Evolutionary conservation across 2,329 filamentous ascomycete genomes (phyloP), one percentile per base, ranked within the genome.

Genomic region (Venturia nashicola): DNA sequence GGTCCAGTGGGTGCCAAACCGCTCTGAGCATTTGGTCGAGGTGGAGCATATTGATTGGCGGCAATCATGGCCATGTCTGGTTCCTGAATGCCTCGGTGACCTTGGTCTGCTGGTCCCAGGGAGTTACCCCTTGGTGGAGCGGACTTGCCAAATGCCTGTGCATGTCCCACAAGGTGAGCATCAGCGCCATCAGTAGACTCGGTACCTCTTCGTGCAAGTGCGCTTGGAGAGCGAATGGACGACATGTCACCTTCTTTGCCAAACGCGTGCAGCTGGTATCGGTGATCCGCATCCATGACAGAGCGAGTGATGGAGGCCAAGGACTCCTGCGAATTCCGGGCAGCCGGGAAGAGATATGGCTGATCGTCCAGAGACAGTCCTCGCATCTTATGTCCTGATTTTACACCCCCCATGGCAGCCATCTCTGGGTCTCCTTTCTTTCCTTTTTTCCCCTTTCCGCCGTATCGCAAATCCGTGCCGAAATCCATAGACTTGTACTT

Each of bases 401-500:
- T 34, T 78, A 81, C 80, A 85, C 78, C 75, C 86, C 76, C 68
- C 79, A 76, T 59, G 73, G 39, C 70, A 61, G 71, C 69, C 63
- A 70, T 71, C 27, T 67, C 70, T 23, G 62, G 39, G 27, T 42
- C 39, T 12, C 39, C 39, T 42, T 36, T 55, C 60, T 60, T 61
- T 57, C 51, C 51, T 65, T 72, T 72, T 67, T 71, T 74, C 61
- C 65, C 68, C 44, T 79, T 78, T 68, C 78, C 81, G 48, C 71
- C 66, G 44, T 68, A 68, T 7, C 78, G 74, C 40, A 78, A 74
- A 64, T 88, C 90, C 71, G 97, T 76, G 43, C 94, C 94, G 72
- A 97, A 99, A 74, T 99, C 94, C 72, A 97, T 82, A 0, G 91
- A 94, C 72, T 88, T 92, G 75, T 95, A 90, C 68, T 90, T 90